Base-by-base conservation (phyloP, 257 asterid genomes). In the Asclepias syriaca region DNA sequence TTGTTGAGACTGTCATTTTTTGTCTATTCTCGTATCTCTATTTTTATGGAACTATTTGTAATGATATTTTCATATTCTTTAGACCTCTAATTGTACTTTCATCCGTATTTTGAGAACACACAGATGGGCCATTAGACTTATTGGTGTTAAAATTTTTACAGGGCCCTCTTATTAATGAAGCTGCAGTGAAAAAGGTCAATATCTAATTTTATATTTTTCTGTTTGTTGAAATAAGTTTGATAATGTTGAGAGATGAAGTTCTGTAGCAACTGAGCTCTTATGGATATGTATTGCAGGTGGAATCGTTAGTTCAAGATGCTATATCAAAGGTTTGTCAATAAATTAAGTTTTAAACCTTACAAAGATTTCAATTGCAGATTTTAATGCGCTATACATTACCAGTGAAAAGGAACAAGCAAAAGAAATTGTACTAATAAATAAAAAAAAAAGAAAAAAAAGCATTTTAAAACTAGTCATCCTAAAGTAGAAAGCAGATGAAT, bases 131-230 rank as follows among this genome's bases (percentile, higher is more conserved):
- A 32, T 69, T 12, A 45, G 77, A 66, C 46, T 80, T 32, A 67
- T 34, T 34, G 21, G 72, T 69, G 40, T 70, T 60, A 72, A 68
- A 37, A 63, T 48, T 55, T 73, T 68, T 76, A 71, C 86, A 92
- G 96, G 99, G 99, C 27, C 99, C 99, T 77, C 78, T 95, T 81
- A 92, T 95, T 68, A 95, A 95, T 79, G 97, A 90, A 74, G 92
- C 93, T 69, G 99, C 98, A 45, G 73, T 95, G 59, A 83, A 87
- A 58, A 95, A 95, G 91, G 98, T 92, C 64, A 68, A 73, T 74
- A 63, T 67, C 68, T 63, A 69, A 40, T 45, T 11, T 70, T n/a
- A 27, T 49, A 18, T 57, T n/a, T 40, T 49, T 72, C 27, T 43
- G 0, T 39, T 57, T n/a, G 59, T 46, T 48, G 27, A 2, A 34